A percentile compares a stretch with the other conserved stretches of the same genome.
Evolutionary conservation across 164 flowering plant species (phyloP).

Genomic region (Nymphaea thermarum): DNA sequence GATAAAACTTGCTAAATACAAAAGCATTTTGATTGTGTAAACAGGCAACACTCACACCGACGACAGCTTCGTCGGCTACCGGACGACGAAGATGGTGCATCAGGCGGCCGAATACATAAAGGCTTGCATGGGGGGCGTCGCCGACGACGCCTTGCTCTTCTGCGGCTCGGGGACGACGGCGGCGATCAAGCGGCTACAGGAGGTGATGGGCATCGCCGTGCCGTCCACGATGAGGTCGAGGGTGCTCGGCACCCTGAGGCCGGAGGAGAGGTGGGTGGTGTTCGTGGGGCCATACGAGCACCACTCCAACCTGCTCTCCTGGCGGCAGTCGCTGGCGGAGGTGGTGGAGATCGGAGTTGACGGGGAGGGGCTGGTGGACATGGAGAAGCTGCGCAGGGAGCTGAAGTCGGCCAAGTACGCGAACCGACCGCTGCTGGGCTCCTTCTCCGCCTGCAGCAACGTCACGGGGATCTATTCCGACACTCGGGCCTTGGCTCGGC

Average conservation of each 20-base stretch:
- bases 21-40: neutral
- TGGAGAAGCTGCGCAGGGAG: slow-evolving; percentile 24
- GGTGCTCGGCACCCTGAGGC: slow-evolving; percentile 2
- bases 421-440: slow-evolving; percentile 56
- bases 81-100: slow-evolving; percentile 12
- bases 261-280: slow-evolving; percentile 20
- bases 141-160: slow-evolving; percentile 10
- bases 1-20: neutral
- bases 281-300: slow-evolving; percentile 34
- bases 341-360: slow-evolving; percentile 27
- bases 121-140: slow-evolving; percentile 17
- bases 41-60: slow-evolving; percentile 17
- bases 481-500: slow-evolving; percentile 37
- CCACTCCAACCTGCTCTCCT: slow-evolving; percentile 30
- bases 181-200: slow-evolving; percentile 20
- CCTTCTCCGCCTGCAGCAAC: slow-evolving; percentile 82
- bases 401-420: slow-evolving; percentile 20
- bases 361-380: slow-evolving; percentile 38
- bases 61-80: slow-evolving; percentile 17
- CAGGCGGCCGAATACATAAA: slow-evolving; percentile 17
- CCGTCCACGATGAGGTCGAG: slow-evolving; percentile 13
- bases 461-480: slow-evolving; percentile 53
- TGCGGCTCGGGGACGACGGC: slow-evolving; percentile 21
- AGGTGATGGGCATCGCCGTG: slow-evolving; percentile 19
- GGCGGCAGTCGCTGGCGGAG: slow-evolving; percentile 18